A percentile compares a stretch with the other conserved stretches of the same genome.
These are phyloP conservation scores for Trametes cingulata DNA, from an alignment of 768 basidiomycete species.

Conservation along the genomic window DNA sequence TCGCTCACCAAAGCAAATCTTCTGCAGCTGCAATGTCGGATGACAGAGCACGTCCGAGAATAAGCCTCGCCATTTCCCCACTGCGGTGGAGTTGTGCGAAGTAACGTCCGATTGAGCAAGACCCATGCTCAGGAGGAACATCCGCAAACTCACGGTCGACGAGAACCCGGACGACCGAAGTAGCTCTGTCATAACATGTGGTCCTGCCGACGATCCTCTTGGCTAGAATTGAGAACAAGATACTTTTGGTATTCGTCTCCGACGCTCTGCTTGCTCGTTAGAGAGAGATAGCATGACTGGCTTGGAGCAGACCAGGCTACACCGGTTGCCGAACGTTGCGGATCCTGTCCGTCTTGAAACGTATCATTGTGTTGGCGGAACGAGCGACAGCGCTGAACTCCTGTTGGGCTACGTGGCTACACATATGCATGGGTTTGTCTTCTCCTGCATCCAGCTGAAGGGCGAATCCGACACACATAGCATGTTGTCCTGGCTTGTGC, in stretches of 20 bases:
- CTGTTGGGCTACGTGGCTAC: too few species aligned
- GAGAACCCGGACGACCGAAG: neutral
- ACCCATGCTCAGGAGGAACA: neutral
- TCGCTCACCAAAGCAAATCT: neutral
- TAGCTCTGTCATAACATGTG: neutral
- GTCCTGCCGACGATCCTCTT: neutral
- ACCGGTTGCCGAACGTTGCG: too few species aligned
- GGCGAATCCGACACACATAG: too few species aligned
- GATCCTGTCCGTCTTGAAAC: too few species aligned
- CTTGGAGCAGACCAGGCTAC: too few species aligned
- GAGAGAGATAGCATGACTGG: too few species aligned
- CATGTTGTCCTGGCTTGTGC: too few species aligned
- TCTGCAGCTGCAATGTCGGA: neutral
- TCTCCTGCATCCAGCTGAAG: too few species aligned
- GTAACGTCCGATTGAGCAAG: neutral
- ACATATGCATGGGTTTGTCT: too few species aligned
- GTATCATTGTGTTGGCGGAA: too few species aligned
- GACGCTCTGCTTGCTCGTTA: too few species aligned
- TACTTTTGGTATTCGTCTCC: neutral
- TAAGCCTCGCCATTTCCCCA: slow-evolving; percentile 15
- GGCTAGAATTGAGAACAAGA: neutral
- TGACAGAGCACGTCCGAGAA: slow-evolving; percentile 22
- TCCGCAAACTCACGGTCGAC: neutral
- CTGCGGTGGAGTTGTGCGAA: slow-evolving; percentile 11
- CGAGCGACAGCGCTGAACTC: too few species aligned